These are phyloP conservation scores for Fusarium marasasianum DNA, from an alignment of 2,329 filamentous ascomycete genomes.

Conservation along the genomic window DNA sequence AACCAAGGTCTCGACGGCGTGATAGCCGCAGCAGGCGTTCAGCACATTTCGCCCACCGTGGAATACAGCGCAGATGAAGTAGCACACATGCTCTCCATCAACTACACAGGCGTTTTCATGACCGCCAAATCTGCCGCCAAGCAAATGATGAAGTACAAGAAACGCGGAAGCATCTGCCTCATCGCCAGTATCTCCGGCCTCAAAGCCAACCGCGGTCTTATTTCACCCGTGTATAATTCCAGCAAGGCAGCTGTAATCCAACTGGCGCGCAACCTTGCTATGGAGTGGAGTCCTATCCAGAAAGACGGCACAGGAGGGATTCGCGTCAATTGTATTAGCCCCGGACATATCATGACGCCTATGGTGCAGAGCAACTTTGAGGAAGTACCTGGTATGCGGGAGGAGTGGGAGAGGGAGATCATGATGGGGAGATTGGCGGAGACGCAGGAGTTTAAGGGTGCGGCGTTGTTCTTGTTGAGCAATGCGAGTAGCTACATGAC, in stretches of 20 bases:
- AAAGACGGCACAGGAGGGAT: constrained; percentile 69
- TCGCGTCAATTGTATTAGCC: constrained; percentile 82
- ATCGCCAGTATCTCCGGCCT: constrained; percentile 75
- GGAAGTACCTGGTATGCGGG: constrained; percentile 73
- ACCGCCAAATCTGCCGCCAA: constrained; percentile 87
- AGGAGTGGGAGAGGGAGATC: constrained; percentile 83
- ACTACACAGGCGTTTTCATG: constrained; percentile 84
- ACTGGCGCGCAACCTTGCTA: constrained; percentile 73
- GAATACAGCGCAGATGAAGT: constrained; percentile 81
- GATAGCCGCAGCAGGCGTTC: constrained; percentile 75
- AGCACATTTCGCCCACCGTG: constrained; percentile 84
- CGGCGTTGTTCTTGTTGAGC: constrained; percentile 76
- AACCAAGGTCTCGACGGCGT: constrained; percentile 82
- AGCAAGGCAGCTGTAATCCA: constrained; percentile 80
- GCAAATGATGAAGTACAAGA: constrained; percentile 72
- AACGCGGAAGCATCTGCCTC: constrained; percentile 69
- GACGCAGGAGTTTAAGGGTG: constrained; percentile 76
- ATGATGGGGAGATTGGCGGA: constrained; percentile 78
- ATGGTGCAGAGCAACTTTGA: constrained; percentile 87
- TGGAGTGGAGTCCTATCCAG: constrained; percentile 65
- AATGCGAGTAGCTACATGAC: constrained; percentile 81
- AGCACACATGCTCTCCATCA: constrained; percentile 82
- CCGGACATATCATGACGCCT: constrained; percentile 81
- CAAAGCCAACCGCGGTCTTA: constrained; percentile 70
- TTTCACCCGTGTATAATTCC: constrained; percentile 77